Evolutionary conservation across 768 basidiomycete species (phyloP), one percentile per base, ranked within the genome.

Genomic region (Phaeolepiota aurea): DNA sequence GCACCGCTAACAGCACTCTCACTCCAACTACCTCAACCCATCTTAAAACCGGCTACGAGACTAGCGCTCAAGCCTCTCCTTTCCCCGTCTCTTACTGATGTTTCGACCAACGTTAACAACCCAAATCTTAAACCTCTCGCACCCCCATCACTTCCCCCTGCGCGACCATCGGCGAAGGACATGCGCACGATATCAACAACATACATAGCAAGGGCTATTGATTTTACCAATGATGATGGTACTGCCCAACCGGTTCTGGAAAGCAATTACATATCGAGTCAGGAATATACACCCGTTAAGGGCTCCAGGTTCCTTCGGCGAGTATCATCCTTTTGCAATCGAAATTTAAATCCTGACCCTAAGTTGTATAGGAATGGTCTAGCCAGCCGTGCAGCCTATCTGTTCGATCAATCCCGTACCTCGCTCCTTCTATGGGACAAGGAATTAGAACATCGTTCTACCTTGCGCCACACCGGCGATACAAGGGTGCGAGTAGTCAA

Each of bases 171-270:
- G 45, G 49, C 57, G 3, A 67, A 71, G 43, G 54, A 57, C 3
- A 48, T 75, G 50, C 66, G 63, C 33, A 70, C 76, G 4, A 72
- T 81, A 20, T 67, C 66, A 0, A 72, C 66, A 12, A 78, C 76
- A 3, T 55, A 58, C n/a, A 55, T 80, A 12, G 76, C 77, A 1
- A 63, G 59, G 11, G 68, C 73, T 15, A 76, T 65, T 10, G 70
- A 79, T 52, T 58, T 74, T 1, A 69, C 64, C 23, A 32, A 7
- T 28, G 25, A 28, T 7, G n/a, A n/a, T 28, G 25, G 25, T n/a
- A 28, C 25, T 7, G 25, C 25, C 7, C 7, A 28, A 28, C n/a
- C n/a, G 25, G 25, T 28, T n/a, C 25, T 28, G 25, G 7, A 28
- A 7, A n/a, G n/a, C n/a, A n/a, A n/a, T n/a, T n/a, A n/a, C 25